Evolutionary conservation across 2,329 filamentous ascomycete species (phyloP), one percentile per base, ranked within the genome.

Genomic region (Apiospora malaysiana): DNA sequence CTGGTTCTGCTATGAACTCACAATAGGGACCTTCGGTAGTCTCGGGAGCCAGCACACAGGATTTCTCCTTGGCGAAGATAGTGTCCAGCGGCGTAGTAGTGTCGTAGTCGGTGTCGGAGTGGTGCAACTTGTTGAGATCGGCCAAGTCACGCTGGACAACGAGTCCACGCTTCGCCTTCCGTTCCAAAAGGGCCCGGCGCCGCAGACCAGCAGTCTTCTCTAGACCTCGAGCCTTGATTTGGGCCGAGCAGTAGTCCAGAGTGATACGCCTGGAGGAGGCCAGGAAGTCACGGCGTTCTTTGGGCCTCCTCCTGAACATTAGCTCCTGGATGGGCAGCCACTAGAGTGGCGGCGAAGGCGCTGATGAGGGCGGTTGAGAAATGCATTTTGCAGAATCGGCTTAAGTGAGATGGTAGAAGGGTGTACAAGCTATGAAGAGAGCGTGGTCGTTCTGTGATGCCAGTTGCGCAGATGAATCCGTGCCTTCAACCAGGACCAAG

Each of bases 1-100:
- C 7, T 21, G 2, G 16, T 45, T 14, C 10, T 12, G n/a, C n/a
- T n/a, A 46, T 46, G 8, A 5, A 51, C 79, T 73, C 74, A 80
- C 81, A 89, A 79, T 88, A 89, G 32, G 87, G 87, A 0, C 87
- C 87, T 75, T 87, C 81, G 4, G 83, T 88, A 21, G 84, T 83
- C 76, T 88, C 86, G 0, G 86, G 85, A 21, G 81, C 84, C 46
- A 89, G 79, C 32, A 87, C 79, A 72, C 86, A 88, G 25, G 83
- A 83, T 66, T 78, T 81, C 76, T 84, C 82, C 70, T 78, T 79
- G 1, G 80, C 77, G 70, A 86, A 86, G 37, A 86, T 76, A 71
- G 73, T 80, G 56, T 76, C 73, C 18, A 78, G 75, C 14, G 79
- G 75, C 18, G 82, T 83, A 68, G 76, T 72, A 4, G 73, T 49